Evolutionary conservation across 441 rosid genomes (phyloP).

Genomic region (Gossypium laxum): DNA sequence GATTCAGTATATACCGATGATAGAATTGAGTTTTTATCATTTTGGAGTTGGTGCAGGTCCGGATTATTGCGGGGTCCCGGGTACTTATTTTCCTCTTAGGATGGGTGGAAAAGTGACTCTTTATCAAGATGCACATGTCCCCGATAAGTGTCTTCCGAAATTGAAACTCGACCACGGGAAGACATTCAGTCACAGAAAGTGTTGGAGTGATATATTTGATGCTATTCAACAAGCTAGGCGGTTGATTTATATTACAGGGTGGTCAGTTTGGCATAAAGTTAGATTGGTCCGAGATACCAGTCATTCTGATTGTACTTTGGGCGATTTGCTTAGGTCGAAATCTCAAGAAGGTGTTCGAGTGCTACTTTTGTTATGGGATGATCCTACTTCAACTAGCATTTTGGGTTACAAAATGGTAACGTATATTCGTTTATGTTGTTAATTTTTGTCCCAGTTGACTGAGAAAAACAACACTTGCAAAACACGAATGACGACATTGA

Average conservation of each 20-base stretch:
- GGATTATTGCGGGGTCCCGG: slow-evolving; percentile 69
- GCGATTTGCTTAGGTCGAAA: slow-evolving; percentile 74
- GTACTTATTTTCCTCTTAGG: slow-evolving; percentile 87
- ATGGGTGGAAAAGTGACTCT: slow-evolving; percentile 75
- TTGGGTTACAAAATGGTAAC: slow-evolving; percentile 70
- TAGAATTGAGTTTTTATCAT: slow-evolving; percentile 48
- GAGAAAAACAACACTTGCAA: background rate
- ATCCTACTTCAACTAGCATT: slow-evolving; percentile 84
- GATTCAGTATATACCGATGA: slow-evolving; percentile 68
- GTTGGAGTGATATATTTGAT: slow-evolving; percentile 84
- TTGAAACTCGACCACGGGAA: slow-evolving; percentile 53
- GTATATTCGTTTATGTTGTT: background rate
- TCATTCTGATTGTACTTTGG: slow-evolving; percentile 46
- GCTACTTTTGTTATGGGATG: slow-evolving; percentile 93
- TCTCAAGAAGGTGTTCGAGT: slow-evolving; percentile 96
- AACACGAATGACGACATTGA: background rate
- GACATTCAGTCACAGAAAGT: slow-evolving; percentile 68
- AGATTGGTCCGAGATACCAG: slow-evolving; percentile 52
- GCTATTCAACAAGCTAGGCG: slow-evolving; percentile 73
- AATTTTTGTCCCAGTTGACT: background rate
- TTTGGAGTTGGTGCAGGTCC: slow-evolving; percentile 86
- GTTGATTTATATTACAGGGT: slow-evolving; percentile 80
- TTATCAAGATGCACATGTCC: slow-evolving; percentile 98
- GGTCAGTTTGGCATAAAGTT: slow-evolving; percentile 97
- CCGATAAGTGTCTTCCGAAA: slow-evolving; percentile 64